Base-by-base conservation (phyloP, 192 early-diverging fungal genomes). In the Coemansia aciculifera region DNA sequence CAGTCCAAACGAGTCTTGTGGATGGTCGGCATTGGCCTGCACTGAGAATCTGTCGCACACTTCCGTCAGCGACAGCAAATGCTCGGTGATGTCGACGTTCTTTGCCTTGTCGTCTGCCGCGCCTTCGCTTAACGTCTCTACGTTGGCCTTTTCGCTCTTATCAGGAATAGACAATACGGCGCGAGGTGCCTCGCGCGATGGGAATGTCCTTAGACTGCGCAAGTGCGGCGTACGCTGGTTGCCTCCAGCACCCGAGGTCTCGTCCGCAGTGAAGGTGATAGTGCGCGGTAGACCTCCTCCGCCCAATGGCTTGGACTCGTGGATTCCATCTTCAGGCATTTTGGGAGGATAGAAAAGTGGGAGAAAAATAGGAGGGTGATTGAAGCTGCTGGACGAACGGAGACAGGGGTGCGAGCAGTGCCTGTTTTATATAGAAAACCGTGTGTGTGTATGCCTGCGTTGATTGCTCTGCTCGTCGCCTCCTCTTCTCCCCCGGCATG, bases 1-100 rank as follows among this genome's bases (percentile, higher is more conserved):
- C 8, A 98, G 80, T 9, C 96, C 96, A 36, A 73, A 54, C 9
- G 92, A 95, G 40, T 88, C 76, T 31, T 82, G 73, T 0, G 95
- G 86, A 66, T 90, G 92, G 12, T 52, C 72, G 11, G 74, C 37
- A 72, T 93, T 82, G 67, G 92, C 71, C 17, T 64, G 44, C 19
- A 85, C 82, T 3, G 61, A 61, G 72, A 78, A 86, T 66, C 85
- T 81, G 29, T 74, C 67, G 32, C 77, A 72, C 12, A 92, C 67
- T 32, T 90, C 74, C 12, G 84, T 76, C 3, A 87, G 43, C n/a
- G 89, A 65, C 39, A 90, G 68, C 39, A 90, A 52, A 69, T 92
- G 91, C 74, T 92, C 91, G 43, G 76, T 78, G 32, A 84, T 76
- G 42, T 78, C 73, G 13, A 84, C 64, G 59, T 52, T 75, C 70